Evolutionary conservation across 2,329 filamentous ascomycete genomes (phyloP).

Genomic region (Calcarisporium arbuscula): DNA sequence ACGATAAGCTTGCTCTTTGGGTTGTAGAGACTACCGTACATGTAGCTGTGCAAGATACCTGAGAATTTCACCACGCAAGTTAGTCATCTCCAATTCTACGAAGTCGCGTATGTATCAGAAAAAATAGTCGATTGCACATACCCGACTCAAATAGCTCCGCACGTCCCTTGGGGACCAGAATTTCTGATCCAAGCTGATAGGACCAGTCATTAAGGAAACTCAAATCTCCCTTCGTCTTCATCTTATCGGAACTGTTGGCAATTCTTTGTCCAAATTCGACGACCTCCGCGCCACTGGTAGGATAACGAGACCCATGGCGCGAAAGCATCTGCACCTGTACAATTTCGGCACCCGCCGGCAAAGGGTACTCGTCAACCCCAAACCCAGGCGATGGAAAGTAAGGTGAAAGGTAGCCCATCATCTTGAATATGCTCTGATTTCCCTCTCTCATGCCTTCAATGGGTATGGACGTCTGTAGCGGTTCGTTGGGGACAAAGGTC

Average conservation of each 20-base stretch:
- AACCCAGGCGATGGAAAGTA: slow-evolving; percentile 69
- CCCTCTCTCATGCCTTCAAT: slow-evolving; percentile 51
- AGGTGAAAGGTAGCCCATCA: slow-evolving; percentile 61
- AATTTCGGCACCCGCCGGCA: slow-evolving; percentile 61
- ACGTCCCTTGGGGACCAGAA: slow-evolving; percentile 65
- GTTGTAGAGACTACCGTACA: slow-evolving; percentile 66
- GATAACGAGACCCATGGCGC: slow-evolving; percentile 68
- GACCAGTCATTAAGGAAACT: slow-evolving; percentile 63
- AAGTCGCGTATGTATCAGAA: neutral
- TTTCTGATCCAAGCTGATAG: slow-evolving; percentile 63
- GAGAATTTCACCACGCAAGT: no score
- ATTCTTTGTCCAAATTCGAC: slow-evolving; percentile 51
- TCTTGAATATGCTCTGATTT: slow-evolving; percentile 61
- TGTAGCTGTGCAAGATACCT: slow-evolving; percentile 65
- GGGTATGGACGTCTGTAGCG: slow-evolving; percentile 64
- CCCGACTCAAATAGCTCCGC: slow-evolving; percentile 66
- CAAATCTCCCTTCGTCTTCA: slow-evolving; percentile 52
- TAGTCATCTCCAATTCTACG: neutral
- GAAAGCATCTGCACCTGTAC: slow-evolving; percentile 66
- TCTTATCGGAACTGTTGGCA: slow-evolving; percentile 43
- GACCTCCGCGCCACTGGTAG: slow-evolving; percentile 54
- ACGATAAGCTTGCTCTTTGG: slow-evolving; percentile 66
- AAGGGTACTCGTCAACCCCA: slow-evolving; percentile 64
- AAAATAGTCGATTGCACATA: slow-evolving; percentile 10
- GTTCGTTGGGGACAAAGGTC: slow-evolving; percentile 61